A percentile compares a stretch with the other conserved stretches of the same genome.
Conservation (phyloP, 139 green algal genomes). For the Eudorina sp. region DNA sequence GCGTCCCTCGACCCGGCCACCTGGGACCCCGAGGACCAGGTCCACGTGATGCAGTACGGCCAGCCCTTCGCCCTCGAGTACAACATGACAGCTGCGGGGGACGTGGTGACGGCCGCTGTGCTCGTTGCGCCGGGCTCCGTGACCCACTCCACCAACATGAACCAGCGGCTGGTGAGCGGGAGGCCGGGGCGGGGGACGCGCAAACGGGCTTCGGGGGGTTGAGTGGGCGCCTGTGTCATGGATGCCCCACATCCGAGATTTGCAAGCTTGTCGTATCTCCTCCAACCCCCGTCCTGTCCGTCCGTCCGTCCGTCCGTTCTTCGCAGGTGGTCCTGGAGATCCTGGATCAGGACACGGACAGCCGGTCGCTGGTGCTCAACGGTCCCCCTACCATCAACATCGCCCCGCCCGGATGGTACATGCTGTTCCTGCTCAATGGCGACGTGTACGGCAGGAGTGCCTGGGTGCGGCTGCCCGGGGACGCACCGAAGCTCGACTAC, state of each 20-base stretch:
- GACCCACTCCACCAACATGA: slow-evolving; percentile 57
- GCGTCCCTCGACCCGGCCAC: not conserved
- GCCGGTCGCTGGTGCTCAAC: not conserved
- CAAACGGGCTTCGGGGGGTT: no score
- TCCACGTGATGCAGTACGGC: slow-evolving; percentile 36
- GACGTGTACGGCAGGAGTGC: slow-evolving; percentile 30
- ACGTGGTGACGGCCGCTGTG: slow-evolving; percentile 32
- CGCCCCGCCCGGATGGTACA: slow-evolving; percentile 53
- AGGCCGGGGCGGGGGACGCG: no score
- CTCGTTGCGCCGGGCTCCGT: slow-evolving; percentile 44
- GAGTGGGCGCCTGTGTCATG: no score
- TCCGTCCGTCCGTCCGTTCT: no score
- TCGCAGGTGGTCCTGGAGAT: slow-evolving; percentile 42
- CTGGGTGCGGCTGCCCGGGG: slow-evolving; percentile 47
- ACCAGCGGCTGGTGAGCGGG: slow-evolving; percentile 52
- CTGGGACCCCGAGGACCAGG: not conserved
- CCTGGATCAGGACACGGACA: not conserved
- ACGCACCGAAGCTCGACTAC: slow-evolving; percentile 6
- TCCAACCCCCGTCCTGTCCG: no score
- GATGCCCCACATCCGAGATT: no score
- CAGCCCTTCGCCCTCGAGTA: not conserved
- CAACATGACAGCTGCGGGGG: not conserved
- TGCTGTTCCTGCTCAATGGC: slow-evolving; percentile 61
- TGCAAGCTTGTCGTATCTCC: no score
- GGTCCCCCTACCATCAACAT: slow-evolving; percentile 52